These are phyloP conservation scores for Boletus pseudopeckii DNA, from an alignment of 768 basidiomycete genomes.

Conservation along the genomic window DNA sequence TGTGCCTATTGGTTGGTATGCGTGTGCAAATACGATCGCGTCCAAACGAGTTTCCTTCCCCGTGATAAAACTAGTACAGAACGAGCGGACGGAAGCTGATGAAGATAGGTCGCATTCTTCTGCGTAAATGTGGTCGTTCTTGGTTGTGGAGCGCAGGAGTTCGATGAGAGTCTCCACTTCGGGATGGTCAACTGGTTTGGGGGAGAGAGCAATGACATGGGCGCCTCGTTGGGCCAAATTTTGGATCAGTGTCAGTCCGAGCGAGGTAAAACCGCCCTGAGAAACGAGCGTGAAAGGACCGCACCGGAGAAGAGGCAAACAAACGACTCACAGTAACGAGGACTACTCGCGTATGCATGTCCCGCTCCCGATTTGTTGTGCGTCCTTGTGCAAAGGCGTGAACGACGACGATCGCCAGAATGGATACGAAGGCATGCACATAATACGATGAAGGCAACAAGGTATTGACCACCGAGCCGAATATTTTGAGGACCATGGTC, in stretches of 20 bases:
- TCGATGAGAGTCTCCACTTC: conserved; percentile 58
- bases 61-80: conserved; percentile 66
- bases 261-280: conserved; percentile 73
- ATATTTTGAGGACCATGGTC: conserved; percentile 53
- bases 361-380: conserved; percentile 67
- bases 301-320: not conserved
- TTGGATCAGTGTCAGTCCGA: conserved; percentile 66
- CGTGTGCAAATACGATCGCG: conserved; percentile 75
- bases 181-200: conserved; percentile 47
- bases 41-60: conserved; percentile 70
- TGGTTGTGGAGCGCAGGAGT: conserved; percentile 62
- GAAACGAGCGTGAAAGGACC: not conserved
- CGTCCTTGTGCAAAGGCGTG: conserved; percentile 66
- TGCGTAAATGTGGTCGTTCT: conserved; percentile 75
- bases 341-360: conserved; percentile 68
- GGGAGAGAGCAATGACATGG: conserved; percentile 72
- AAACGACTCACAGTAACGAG: conserved; percentile 59
- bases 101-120: conserved; percentile 74
- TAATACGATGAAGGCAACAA: conserved; percentile 59
- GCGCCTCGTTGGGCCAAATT: conserved; percentile 71
- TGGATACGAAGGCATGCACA: conserved; percentile 45
- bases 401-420: conserved; percentile 45
- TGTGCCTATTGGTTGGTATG: conserved; percentile 63
- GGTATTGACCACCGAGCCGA: conserved; percentile 36
- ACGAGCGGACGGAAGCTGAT: conserved; percentile 61